Conservation (phyloP, 352 stramenopile genomes). For the Phytophthora colocasiae region DNA sequence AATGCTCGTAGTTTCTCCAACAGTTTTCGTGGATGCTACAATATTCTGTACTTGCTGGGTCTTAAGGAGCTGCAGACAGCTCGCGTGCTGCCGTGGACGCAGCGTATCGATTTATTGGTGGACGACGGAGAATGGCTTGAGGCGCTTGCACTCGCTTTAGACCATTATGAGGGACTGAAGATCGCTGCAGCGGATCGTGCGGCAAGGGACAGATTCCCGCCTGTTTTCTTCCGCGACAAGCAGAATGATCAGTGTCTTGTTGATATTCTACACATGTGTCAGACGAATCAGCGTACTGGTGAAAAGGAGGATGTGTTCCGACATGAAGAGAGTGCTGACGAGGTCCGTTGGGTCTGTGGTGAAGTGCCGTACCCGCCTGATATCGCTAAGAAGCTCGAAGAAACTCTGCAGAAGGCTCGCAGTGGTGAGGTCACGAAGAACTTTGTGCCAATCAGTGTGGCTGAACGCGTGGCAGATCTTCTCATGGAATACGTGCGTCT, state of each 20-base stretch:
- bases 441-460: constrained; percentile 90
- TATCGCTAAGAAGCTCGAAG: constrained; percentile 86
- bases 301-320: constrained; percentile 90
- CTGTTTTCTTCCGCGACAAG: constrained; percentile 89
- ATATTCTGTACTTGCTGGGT: constrained; percentile 93
- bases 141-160: constrained; percentile 94
- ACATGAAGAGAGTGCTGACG: constrained; percentile 82
- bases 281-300: constrained; percentile 89
- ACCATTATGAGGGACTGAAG: constrained; percentile 95
- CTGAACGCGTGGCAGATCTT: constrained; percentile 87
- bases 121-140: constrained; percentile 98
- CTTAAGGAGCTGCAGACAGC: constrained; percentile 93
- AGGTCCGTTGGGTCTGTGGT: constrained; percentile 86
- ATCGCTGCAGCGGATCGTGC: constrained; percentile 79
- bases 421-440: constrained; percentile 88
- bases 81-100: constrained; percentile 92
- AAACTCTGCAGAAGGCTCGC: constrained; percentile 85
- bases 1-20: constrained; percentile 84
- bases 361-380: constrained; percentile 82
- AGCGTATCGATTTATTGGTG: constrained; percentile 94
- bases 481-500: constrained; percentile 92
- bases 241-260: constrained; percentile 92
- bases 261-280: constrained; percentile 91
- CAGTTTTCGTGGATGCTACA: constrained; percentile 93
- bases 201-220: constrained; percentile 85